Base-by-base conservation (phyloP, 306 rosid species). In the Rosa persica region DNA sequence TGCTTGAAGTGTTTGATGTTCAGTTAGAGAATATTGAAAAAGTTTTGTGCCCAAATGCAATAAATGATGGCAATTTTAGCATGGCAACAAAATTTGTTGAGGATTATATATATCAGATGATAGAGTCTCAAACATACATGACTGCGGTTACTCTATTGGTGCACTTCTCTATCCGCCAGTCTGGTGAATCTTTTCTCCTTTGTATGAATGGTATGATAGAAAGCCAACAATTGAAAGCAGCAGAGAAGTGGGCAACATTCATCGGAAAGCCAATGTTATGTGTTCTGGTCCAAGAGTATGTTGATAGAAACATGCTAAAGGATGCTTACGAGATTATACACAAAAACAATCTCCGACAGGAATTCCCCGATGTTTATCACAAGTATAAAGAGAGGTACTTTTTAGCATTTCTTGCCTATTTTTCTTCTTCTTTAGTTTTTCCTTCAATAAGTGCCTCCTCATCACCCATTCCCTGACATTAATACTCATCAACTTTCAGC, bases 161-260 rank as follows among this genome's bases (percentile, higher is more conserved):
- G 84, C 98, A 84, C 83, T 93, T 96, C 84, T 89, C 92, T 46
- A 88, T 91, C 77, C 62, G 78, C 71, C 90, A 85, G 44, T 90
- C 85, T 76, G 89, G 87, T 57, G 76, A 89, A 76, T 89, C 94
- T 72, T 88, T 96, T 89, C 92, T 96, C 47, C 72, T 48, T 73
- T 84, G 79, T 52, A 91, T 96, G 99, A 77, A 93, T 72, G 82
- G 79, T 52, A 91, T 96, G 99, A 77, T 96, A 74, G 82, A 87
- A 76, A 83, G 62, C 68, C 88, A 83, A 47, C 89, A 96, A 78
- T 90, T 89, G 80, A 91, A 90, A 89, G 92, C 97, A 19, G 99
- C 99, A 70, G 98, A 93, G 83, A 96, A 93, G 87, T 93, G 97
- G 98, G 98, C 99, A 55, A 81, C 92, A 62, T 96, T 83, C 84